Conservation (phyloP, 495 filamentous ascomycete species). For the Aspergillus panamensis region DNA sequence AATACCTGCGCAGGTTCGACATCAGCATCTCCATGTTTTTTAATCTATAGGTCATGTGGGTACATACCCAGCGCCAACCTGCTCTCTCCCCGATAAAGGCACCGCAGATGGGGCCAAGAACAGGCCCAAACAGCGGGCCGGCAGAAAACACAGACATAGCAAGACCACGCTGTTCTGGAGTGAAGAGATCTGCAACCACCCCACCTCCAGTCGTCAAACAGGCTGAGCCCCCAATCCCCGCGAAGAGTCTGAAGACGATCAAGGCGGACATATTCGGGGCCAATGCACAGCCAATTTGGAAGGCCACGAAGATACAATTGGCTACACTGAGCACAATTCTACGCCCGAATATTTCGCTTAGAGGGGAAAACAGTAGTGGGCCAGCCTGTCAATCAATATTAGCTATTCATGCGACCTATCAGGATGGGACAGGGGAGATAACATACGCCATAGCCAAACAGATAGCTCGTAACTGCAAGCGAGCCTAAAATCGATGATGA, state of each 20-base stretch:
- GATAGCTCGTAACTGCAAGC: conserved; percentile 11
- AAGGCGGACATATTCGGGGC: conserved; percentile 44
- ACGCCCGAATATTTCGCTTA: conserved; percentile 57
- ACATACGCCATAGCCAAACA: conserved; percentile 10
- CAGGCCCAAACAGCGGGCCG: conserved; percentile 45
- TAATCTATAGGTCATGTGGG: background rate
- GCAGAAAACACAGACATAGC: conserved; percentile 29
- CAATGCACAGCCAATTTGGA: conserved; percentile 49
- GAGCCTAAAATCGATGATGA: conserved; percentile 11
- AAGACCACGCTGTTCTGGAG: conserved; percentile 44
- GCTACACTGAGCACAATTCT: conserved; percentile 44
- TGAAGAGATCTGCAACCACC: conserved; percentile 53
- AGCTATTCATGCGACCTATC: too few species aligned
- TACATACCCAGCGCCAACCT: conserved; percentile 54
- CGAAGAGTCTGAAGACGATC: conserved; percentile 51
- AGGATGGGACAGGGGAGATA: too few species aligned
- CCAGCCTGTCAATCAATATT: background rate
- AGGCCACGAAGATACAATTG: conserved; percentile 52
- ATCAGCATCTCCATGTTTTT: too few species aligned
- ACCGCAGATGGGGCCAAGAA: conserved; percentile 48
- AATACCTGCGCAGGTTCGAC: conserved; percentile 10
- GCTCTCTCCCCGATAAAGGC: conserved; percentile 48
- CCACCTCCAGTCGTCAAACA: conserved; percentile 52
- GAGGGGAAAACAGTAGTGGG: conserved; percentile 7
- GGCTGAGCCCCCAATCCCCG: conserved; percentile 46